phyloP scores from a whole-genome alignment of 2,329 filamentous ascomycete genomes.

The Colletotrichum sp. region DNA sequence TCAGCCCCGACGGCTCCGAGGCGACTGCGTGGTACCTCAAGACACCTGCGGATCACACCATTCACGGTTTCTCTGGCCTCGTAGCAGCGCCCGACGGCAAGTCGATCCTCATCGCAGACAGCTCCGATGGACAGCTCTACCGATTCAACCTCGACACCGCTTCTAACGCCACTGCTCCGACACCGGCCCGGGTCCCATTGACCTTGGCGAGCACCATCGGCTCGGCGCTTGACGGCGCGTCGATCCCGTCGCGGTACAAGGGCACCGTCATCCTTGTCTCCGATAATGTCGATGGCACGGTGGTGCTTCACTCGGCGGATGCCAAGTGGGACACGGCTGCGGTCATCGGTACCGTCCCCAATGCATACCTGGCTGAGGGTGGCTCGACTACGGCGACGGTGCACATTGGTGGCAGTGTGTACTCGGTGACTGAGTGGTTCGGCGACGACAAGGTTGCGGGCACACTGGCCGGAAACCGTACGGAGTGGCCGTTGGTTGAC shows the following conservation, averaged over 20 bases:
- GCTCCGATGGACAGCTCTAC: constrained; percentile 35
- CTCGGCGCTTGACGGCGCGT: constrained; percentile 31
- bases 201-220: neutral
- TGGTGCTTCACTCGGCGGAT: constrained; percentile 41
- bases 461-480: constrained; percentile 13
- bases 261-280: constrained; percentile 38
- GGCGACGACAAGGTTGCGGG: neutral
- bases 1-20: constrained; percentile 31
- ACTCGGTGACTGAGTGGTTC: constrained; percentile 13
- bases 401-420: constrained; percentile 16
- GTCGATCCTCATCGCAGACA: constrained; percentile 36
- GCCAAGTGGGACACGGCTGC: constrained; percentile 38
- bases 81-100: constrained; percentile 8
- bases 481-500: constrained; percentile 10
- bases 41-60: constrained; percentile 28
- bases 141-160: constrained; percentile 33
- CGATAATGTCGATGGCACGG: constrained; percentile 33
- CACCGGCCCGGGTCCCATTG: neutral
- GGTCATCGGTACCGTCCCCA: constrained; percentile 35
- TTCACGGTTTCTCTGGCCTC: constrained; percentile 15
- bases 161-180: neutral
- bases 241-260: constrained; percentile 36
- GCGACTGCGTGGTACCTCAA: constrained; percentile 36
- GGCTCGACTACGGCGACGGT: neutral
- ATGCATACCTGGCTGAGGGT: constrained; percentile 1